Evolutionary conservation across 352 stramenopile species (phyloP).

Genomic region (Globisporangium ultimum): DNA sequence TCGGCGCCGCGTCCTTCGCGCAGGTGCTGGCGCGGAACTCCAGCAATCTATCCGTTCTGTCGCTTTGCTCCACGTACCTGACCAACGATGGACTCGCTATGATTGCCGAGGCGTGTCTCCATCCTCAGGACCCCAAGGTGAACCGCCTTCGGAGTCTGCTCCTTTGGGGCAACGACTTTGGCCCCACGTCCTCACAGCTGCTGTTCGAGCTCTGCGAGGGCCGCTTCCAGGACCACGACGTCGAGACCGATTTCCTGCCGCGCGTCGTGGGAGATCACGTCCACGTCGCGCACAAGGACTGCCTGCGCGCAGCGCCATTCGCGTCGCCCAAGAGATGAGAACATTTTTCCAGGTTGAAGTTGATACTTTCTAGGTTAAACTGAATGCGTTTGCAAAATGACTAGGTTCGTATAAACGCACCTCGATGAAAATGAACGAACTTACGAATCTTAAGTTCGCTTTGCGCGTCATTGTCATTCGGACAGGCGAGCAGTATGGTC

Average conservation of each 20-base stretch:
- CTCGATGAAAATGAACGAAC: no score
- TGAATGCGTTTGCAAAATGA: background rate
- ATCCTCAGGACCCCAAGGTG: slow-evolving; percentile 21
- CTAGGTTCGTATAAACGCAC: no score
- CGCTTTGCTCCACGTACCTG: slow-evolving; percentile 58
- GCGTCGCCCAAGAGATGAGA: slow-evolving; percentile 44
- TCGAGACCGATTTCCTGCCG: slow-evolving; percentile 61
- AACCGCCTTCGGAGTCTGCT: slow-evolving; percentile 39
- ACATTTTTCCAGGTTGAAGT: background rate
- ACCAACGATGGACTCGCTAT: slow-evolving; percentile 44
- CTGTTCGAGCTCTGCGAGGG: slow-evolving; percentile 42
- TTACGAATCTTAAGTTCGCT: no score
- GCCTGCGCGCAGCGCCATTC: slow-evolving; percentile 27
- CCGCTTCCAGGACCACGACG: slow-evolving; percentile 29
- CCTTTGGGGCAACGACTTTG: slow-evolving; percentile 75
- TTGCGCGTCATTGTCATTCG: no score
- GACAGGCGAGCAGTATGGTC: no score
- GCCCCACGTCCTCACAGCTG: slow-evolving; percentile 22
- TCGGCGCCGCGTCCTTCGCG: slow-evolving; percentile 47
- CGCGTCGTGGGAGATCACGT: slow-evolving; percentile 22
- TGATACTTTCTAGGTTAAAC: background rate
- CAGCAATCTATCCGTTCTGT: slow-evolving; percentile 33
- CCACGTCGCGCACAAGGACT: slow-evolving; percentile 53
- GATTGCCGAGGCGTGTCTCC: slow-evolving; percentile 38
- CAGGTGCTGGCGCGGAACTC: slow-evolving; percentile 44